Evolutionary conservation across 371 early-diverging fungal genomes (phyloP).

Genomic region (Funneliformis caledonium): DNA sequence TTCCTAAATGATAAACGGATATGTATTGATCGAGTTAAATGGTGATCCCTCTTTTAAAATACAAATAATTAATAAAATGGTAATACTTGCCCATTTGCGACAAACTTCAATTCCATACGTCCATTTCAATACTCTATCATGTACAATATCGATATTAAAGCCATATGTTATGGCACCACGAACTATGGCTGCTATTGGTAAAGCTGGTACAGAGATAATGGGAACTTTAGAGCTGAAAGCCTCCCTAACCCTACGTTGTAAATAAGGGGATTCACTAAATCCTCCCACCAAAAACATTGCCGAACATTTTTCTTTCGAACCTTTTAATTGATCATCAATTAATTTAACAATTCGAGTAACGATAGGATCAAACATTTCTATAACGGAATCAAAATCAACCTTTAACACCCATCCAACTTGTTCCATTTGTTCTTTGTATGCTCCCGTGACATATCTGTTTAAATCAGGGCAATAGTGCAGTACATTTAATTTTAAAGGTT

Average conservation of each 20-base stretch:
- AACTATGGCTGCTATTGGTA: constrained; percentile 48
- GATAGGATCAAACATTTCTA: constrained; percentile 33
- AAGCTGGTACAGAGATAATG: constrained; percentile 44
- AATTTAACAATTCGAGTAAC: constrained; percentile 22
- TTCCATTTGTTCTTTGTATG: constrained; percentile 9
- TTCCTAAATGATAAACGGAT: neutral
- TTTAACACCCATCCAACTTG: constrained; percentile 5
- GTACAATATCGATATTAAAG: neutral
- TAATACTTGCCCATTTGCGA: neutral
- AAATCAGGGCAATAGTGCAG: constrained; percentile 12
- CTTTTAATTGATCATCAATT: constrained; percentile 39
- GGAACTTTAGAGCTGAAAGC: neutral
- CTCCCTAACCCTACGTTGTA: constrained; percentile 17
- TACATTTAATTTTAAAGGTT: constrained; percentile 15
- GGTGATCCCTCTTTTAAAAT: neutral
- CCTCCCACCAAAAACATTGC: constrained; percentile 38
- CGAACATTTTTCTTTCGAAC: constrained; percentile 31
- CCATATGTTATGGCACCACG: constrained; percentile 45
- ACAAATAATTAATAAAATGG: neutral
- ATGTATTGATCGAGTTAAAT: neutral
- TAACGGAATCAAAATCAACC: constrained; percentile 18
- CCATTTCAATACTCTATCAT: constrained; percentile 26
- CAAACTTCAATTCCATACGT: constrained; percentile 26
- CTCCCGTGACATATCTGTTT: neutral
- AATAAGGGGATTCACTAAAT: constrained; percentile 41